Evolutionary conservation across 257 asterid genomes (phyloP).

Genomic region (Datura wrightii): DNA sequence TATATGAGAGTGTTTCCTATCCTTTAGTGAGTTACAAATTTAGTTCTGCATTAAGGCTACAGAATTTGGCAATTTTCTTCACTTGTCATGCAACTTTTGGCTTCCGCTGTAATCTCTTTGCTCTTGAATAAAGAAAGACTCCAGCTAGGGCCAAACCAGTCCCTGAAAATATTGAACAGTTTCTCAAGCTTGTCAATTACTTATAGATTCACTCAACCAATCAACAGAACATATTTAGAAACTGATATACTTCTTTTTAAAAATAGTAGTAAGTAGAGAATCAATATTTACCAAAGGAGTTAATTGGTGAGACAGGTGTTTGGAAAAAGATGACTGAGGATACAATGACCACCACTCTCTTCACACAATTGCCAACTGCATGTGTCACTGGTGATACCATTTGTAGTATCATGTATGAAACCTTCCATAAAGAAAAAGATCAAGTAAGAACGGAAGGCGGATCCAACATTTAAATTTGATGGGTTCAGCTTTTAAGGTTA

Average conservation of each 20-base stretch:
- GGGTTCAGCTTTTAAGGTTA: neutral
- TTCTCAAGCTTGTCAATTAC: neutral
- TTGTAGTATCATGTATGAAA: constrained; percentile 72
- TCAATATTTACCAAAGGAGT: constrained; percentile 55
- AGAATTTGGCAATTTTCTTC: neutral
- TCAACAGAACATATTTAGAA: neutral
- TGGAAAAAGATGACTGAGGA: constrained; percentile 78
- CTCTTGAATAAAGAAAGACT: constrained; percentile 75
- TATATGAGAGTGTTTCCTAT: too few species aligned
- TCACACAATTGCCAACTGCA: constrained; percentile 87
- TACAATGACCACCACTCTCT: constrained; percentile 83
- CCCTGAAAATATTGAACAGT: constrained; percentile 48
- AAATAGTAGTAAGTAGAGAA: neutral
- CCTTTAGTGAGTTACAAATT: neutral
- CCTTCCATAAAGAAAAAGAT: constrained; percentile 47
- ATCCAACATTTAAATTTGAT: neutral
- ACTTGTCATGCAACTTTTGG: constrained; percentile 53
- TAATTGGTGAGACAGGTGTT: constrained; percentile 61
- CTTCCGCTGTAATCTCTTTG: constrained; percentile 62
- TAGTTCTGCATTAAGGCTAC: neutral
- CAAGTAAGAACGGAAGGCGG: neutral
- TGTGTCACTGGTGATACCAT: constrained; percentile 90
- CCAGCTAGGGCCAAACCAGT: constrained; percentile 89
- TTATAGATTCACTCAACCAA: neutral
- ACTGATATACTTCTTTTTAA: neutral